Percentiles rank a stretch among this genome's conserved stretches.
phyloP scores from a whole-genome alignment of 2,329 filamentous ascomycete genomes.

The Sporothrix dimorphospora region DNA sequence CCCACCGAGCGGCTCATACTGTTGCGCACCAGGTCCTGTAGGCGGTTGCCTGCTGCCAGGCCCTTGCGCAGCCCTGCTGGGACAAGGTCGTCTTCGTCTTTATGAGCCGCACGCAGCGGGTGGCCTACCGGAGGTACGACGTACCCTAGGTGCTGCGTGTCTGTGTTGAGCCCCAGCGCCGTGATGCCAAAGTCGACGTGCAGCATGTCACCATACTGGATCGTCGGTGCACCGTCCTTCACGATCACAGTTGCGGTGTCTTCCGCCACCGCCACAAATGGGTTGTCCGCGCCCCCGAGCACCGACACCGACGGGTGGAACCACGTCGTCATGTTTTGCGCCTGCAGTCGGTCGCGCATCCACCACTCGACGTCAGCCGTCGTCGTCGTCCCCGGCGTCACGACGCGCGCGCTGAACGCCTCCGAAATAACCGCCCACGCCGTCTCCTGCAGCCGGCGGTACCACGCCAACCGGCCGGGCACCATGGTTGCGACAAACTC shows the following conservation, averaged over 20 bases:
- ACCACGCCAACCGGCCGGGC: constrained; percentile 46
- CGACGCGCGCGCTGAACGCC: constrained; percentile 61
- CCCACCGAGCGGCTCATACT: constrained; percentile 49
- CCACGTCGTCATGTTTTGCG: constrained; percentile 56
- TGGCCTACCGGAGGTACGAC: constrained; percentile 49
- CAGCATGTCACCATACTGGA: constrained; percentile 51
- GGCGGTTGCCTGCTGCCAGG: constrained; percentile 49
- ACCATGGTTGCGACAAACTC: constrained; percentile 53
- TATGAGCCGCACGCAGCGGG: constrained; percentile 37
- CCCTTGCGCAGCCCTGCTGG: constrained; percentile 48
- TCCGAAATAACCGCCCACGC: constrained; percentile 70
- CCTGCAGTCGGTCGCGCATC: constrained; percentile 53
- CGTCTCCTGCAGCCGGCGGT: constrained; percentile 52
- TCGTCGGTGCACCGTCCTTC: constrained; percentile 34
- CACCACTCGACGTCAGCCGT: constrained; percentile 55
- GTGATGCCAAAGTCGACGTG: constrained; percentile 51
- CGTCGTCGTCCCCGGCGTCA: constrained; percentile 49
- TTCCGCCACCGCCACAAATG: constrained; percentile 18
- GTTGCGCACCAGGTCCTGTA: constrained; percentile 52
- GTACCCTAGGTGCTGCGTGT: constrained; percentile 54
- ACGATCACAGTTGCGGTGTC: constrained; percentile 19
- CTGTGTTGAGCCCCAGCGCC: constrained; percentile 34
- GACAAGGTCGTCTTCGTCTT: constrained; percentile 42
- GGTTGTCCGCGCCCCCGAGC: constrained; percentile 38
- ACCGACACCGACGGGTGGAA: constrained; percentile 53